Evolutionary conservation across 2,329 filamentous ascomycete genomes (phyloP).

Genomic region (Trematosphaeria pertusa): DNA sequence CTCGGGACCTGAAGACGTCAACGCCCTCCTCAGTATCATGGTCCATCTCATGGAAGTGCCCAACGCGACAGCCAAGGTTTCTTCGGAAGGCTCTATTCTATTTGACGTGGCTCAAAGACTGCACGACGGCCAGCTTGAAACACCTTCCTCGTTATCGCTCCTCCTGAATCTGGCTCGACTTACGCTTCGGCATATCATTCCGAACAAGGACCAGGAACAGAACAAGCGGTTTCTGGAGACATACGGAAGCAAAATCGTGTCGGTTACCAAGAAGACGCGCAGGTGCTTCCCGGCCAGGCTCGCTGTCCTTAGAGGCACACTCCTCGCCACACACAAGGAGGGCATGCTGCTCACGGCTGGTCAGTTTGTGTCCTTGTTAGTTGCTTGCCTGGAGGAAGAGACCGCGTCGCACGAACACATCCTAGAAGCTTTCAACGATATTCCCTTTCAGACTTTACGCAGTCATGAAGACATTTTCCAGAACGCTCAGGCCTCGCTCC

Average conservation of each 20-base stretch:
- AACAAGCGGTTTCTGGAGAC: slow-evolving; percentile 40
- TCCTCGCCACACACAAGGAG: slow-evolving; percentile 29
- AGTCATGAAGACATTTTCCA: slow-evolving; percentile 21
- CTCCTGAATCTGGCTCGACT: slow-evolving; percentile 34
- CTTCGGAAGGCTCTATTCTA: slow-evolving; percentile 28
- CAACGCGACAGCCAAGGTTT: slow-evolving; percentile 45
- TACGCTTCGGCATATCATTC: slow-evolving; percentile 38
- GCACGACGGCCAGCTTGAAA: slow-evolving; percentile 20
- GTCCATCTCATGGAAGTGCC: slow-evolving; percentile 42
- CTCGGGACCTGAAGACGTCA: slow-evolving; percentile 11
- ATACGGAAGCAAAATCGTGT: slow-evolving; percentile 29
- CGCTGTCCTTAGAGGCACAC: slow-evolving; percentile 34
- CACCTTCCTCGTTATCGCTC: slow-evolving; percentile 22
- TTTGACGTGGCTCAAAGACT: slow-evolving; percentile 39
- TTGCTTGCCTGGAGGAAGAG: slow-evolving; percentile 24
- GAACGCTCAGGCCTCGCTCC: slow-evolving; percentile 25
- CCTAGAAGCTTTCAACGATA: slow-evolving; percentile 38
- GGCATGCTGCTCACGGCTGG: slow-evolving; percentile 26
- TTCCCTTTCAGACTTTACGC: slow-evolving; percentile 25
- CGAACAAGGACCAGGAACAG: slow-evolving; percentile 43
- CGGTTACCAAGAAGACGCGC: slow-evolving; percentile 23
- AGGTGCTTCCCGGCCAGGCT: slow-evolving; percentile 31
- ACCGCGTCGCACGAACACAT: slow-evolving; percentile 20
- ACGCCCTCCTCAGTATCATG: slow-evolving; percentile 33
- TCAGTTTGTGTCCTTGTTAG: slow-evolving; percentile 32